Percentiles rank a stretch among this genome's conserved stretches.
Conservation (phyloP, 805 yeast genomes). For the Yamadazyma phyllophila region DNA sequence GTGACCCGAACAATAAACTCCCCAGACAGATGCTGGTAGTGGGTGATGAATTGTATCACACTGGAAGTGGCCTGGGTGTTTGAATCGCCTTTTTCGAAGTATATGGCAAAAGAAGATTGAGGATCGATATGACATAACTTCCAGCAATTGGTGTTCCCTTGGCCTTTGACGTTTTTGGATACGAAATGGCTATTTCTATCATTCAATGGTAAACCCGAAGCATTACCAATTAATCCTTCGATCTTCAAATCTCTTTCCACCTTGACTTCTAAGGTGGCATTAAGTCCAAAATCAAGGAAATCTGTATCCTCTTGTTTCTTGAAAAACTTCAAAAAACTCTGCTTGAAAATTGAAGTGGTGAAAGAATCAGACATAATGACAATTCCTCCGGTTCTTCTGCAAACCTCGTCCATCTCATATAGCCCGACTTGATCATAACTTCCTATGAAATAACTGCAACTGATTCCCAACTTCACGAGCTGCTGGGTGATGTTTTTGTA, state of each 20-base stretch:
- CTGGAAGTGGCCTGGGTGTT: constrained; percentile 4
- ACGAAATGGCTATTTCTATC: constrained; percentile 4
- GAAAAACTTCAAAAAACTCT: constrained; percentile 84
- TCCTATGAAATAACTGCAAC: constrained; percentile 89
- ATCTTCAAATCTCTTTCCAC: constrained; percentile 86
- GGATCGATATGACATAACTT: constrained; percentile 83
- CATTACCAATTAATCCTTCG: constrained; percentile 93
- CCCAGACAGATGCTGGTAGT: constrained; percentile 95
- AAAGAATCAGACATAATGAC: constrained; percentile 87
- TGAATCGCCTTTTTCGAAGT: constrained; percentile 56
- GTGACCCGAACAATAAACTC: constrained; percentile 87
- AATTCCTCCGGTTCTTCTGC: constrained; percentile 88
- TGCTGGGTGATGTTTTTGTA: constrained; percentile 73
- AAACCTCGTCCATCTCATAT: constrained; percentile 85
- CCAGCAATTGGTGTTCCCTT: constrained; percentile 17
- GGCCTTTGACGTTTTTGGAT: constrained; percentile 10
- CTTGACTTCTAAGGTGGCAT: constrained; percentile 82
- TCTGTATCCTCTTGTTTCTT: constrained; percentile 78
- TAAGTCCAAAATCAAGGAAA: constrained; percentile 83
- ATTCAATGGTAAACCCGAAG: constrained; percentile 67
- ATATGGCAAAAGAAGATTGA: constrained; percentile 82
- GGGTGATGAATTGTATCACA: constrained; percentile 85
- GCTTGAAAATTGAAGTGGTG: constrained; percentile 91
- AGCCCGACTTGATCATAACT: constrained; percentile 96
- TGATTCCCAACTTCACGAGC: constrained; percentile 69